phyloP scores from a whole-genome alignment of 75 land plant genomes.

The Picea glauca region DNA sequence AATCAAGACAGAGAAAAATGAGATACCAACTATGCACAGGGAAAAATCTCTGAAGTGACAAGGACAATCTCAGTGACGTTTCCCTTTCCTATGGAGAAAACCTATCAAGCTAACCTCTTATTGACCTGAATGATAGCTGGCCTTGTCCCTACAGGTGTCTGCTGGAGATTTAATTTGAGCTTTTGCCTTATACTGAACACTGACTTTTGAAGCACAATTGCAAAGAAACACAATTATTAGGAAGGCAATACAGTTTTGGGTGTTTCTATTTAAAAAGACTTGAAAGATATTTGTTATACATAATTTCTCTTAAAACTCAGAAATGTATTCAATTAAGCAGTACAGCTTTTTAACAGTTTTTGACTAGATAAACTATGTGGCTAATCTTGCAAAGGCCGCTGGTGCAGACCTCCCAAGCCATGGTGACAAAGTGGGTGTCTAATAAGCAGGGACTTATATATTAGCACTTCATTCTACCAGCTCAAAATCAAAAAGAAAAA shows the following conservation, averaged over 20 bases:
- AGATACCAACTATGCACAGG: not conserved
- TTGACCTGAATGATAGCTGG: not conserved
- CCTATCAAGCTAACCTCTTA: not conserved
- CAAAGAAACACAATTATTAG: not conserved
- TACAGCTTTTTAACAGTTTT: too few relatives aligned
- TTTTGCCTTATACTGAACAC: not conserved
- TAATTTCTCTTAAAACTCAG: too few relatives aligned
- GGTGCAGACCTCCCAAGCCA: too few relatives aligned
- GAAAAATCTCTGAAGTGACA: not conserved
- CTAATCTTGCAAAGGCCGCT: too few relatives aligned
- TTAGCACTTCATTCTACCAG: too few relatives aligned
- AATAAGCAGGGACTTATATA: too few relatives aligned
- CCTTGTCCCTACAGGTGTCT: not conserved
- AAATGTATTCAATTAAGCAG: too few relatives aligned
- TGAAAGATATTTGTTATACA: not conserved
- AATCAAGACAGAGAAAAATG: not conserved
- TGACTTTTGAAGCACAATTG: not conserved
- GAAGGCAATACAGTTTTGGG: not conserved
- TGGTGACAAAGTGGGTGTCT: too few relatives aligned
- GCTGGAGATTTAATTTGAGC: not conserved
- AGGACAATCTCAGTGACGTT: not conserved
- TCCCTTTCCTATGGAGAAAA: not conserved
- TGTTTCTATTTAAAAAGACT: not conserved
- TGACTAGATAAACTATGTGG: too few relatives aligned
- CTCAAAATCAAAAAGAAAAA: too few relatives aligned